Base-by-base conservation (phyloP, 139 green algal species). In the Chlorella sp. region DNA sequence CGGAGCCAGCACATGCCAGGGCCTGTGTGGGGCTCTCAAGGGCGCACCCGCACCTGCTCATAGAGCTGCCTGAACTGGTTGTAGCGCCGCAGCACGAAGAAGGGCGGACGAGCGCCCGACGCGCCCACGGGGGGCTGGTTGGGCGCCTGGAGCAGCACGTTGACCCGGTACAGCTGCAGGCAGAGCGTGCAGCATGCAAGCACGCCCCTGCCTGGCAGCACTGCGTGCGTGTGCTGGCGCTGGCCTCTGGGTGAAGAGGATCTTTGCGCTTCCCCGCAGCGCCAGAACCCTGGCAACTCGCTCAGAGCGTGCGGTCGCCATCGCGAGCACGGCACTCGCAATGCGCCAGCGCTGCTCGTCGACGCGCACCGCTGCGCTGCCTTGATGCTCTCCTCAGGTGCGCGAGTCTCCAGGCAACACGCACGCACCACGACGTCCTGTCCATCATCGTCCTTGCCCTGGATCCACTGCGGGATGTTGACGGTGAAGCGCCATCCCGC, bases 31-130 rank as follows among this genome's bases (percentile, higher is more conserved):
- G n/a, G n/a, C n/a, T n/a, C n/a, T n/a, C n/a, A n/a, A n/a, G n/a
- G 10, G 17, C 17, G 42, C 42, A 17, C 59, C 22, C 65, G 30
- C 49, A 84, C 83, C 72, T 85, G 70, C 20, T 74, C 75, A 61
- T 86, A 65, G 6, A 88, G 73, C n/a, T 81, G 70, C 27, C 83
- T 70, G 70, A 88, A 88, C 59, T 88, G 83, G 51, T 59, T 82
- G 74, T 88, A 88, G 2, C 83, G 35, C 20, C 83, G 74, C 65
- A 88, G 75, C 49, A 88, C 83, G 29, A 88, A 88, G 70, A 86
- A 86, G 1, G 79, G 83, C 0, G 82, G 60, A 62, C 0, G 61
- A 69, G 50, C 35, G 31, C n/a, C n/a, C n/a, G n/a, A n/a, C 4
- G 30, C 20, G 62, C 29, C 33, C 26, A 1, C 29, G 27, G 22